phyloP scores from a whole-genome alignment of 768 basidiomycete species.

The Podaxis pistillaris region DNA sequence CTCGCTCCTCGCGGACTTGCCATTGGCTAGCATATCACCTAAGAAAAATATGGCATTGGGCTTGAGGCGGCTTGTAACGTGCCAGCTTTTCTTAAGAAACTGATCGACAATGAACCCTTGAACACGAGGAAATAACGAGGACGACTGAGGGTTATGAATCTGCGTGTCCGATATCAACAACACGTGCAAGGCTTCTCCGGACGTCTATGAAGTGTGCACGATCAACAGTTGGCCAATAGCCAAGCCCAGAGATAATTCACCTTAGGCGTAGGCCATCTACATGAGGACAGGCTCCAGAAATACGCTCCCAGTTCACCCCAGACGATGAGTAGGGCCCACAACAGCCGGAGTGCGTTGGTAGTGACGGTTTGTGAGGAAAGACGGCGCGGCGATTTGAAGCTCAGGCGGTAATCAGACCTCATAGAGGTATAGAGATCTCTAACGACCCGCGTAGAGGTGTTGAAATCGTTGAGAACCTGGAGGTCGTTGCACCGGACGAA shows the following conservation, averaged over 20 bases:
- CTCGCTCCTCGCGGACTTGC: constrained; percentile 50
- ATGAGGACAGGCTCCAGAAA: constrained; percentile 55
- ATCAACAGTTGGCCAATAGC: constrained; percentile 1
- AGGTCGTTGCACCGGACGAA: neutral
- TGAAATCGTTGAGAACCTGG: neutral
- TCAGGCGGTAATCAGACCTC: neutral
- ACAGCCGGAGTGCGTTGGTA: constrained; percentile 43
- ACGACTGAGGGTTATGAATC: constrained; percentile 41
- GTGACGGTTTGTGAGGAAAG: constrained; percentile 29
- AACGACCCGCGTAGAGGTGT: neutral
- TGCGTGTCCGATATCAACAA: constrained; percentile 73
- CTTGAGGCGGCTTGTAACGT: constrained; percentile 50
- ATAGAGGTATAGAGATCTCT: neutral
- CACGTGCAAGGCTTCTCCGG: constrained; percentile 45
- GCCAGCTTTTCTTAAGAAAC: constrained; percentile 73
- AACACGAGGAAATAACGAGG: constrained; percentile 40
- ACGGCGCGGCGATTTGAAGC: neutral
- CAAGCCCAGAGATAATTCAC: constrained; percentile 11
- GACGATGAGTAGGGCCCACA: constrained; percentile 57
- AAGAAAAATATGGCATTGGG: constrained; percentile 72
- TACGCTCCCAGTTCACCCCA: constrained; percentile 67
- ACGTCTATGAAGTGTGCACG: constrained; percentile 10
- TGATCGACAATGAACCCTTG: constrained; percentile 49
- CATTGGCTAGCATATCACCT: constrained; percentile 74
- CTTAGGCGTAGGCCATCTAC: constrained; percentile 54